Evolutionary conservation across 78 protist genomes (phyloP), one percentile per base, ranked within the genome.

Genomic region (Dictyostelium firmibasis): DNA sequence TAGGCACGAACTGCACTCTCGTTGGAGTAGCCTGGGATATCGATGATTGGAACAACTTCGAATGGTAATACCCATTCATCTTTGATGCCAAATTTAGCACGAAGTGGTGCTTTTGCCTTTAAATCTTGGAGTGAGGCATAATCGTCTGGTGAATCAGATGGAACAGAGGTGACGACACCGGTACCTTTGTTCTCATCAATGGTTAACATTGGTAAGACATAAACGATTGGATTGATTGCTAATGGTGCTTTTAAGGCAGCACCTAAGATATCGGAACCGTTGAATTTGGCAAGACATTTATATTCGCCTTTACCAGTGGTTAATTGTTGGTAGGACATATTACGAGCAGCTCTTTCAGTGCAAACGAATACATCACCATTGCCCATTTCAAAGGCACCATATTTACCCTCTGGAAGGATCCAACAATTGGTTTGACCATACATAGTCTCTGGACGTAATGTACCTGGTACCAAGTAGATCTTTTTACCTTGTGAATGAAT

Each of bases 381-480:
- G 33, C 83, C 79, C 94, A 97, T 31, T 23, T 89, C 92, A 87
- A 82, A 98, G 14, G 98, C 99, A 36, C 98, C 99, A 94, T 99
- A 99, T 27, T 94, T 85, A 23, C 98, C 98, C 18, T 75, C 84
- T 31, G 99, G 99, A 5, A 96, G 91, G 50, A 99, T 87, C 99
- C 99, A 99, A 96, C 99, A 98, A 94, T 99, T 99, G 92, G 99
- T 99, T 92, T 99, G 99, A 16, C 99, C 99, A 95, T 96, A 98
- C 99, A 99, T 99, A 36, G 99, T 99, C 98, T 99, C 99, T 25
- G 99, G 99, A 18, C 99, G 96, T n/a, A 99, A 98, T 7, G 99
- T 99, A 60, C 99, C 99, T 20, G 99, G 99, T 6, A 96, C 99
- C 10, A 99, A 82, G 88, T 72, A 98, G 62, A 99, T 97, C 29